Percentiles rank a stretch among this genome's conserved stretches.
Evolutionary conservation across 352 stramenopile genomes (phyloP).

Genomic region (Paralagenidium karlingii): DNA sequence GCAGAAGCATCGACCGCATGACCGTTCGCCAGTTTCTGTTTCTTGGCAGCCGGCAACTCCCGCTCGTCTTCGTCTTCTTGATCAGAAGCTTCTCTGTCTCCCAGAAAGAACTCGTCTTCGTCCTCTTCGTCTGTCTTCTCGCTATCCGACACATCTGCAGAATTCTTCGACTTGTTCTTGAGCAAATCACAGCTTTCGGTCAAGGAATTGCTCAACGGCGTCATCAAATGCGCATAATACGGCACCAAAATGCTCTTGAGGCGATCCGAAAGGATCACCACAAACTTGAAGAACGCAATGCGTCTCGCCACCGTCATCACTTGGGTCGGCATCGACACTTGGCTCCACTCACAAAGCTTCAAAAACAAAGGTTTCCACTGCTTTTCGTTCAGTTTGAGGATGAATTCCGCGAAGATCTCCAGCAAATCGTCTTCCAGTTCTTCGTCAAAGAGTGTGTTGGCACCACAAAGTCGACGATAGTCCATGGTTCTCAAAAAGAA

Average conservation of each 20-base stretch:
- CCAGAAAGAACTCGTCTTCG: constrained; percentile 18
- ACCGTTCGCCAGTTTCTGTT: constrained; percentile 29
- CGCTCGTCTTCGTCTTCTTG: constrained; percentile 7
- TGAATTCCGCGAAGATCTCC: constrained; percentile 63
- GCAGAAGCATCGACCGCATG: not conserved
- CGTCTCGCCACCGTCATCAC: constrained; percentile 18
- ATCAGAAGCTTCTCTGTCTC: constrained; percentile 21
- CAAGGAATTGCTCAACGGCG: constrained; percentile 34
- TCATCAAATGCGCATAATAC: constrained; percentile 72
- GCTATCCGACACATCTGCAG: too few species aligned
- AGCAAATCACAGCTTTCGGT: constrained; percentile 34
- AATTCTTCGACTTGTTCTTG: constrained; percentile 31
- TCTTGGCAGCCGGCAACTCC: constrained; percentile 23
- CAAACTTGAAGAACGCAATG: constrained; percentile 72
- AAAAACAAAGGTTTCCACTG: constrained; percentile 84
- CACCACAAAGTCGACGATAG: constrained; percentile 44
- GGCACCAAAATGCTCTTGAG: constrained; percentile 82
- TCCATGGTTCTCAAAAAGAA: constrained; percentile 78
- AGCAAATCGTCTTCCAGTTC: constrained; percentile 66
- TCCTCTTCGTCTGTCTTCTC: constrained; percentile 6
- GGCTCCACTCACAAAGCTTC: constrained; percentile 69
- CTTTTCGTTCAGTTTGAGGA: constrained; percentile 82
- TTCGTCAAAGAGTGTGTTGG: constrained; percentile 13
- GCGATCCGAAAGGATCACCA: constrained; percentile 65
- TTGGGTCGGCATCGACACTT: constrained; percentile 27